Evolutionary conservation across 768 basidiomycete species (phyloP).

Genomic region (Xerocomus brunneocitrinus): DNA sequence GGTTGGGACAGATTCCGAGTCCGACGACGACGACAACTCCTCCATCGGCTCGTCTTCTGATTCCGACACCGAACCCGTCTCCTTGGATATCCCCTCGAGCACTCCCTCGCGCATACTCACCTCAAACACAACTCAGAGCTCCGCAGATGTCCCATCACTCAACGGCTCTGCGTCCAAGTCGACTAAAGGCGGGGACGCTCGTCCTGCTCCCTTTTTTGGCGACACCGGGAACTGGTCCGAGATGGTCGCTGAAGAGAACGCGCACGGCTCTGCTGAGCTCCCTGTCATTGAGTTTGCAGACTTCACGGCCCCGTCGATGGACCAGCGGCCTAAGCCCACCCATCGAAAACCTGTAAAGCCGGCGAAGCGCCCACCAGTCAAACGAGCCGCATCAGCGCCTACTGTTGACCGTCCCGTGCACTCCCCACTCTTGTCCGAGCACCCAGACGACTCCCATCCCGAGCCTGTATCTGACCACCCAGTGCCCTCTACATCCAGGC

Average conservation of each 20-base stretch:
- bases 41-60: constrained; percentile 58
- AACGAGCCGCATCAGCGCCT: constrained; percentile 33
- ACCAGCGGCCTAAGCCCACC: constrained; percentile 31
- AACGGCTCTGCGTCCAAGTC: constrained; percentile 22
- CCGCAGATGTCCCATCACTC: constrained; percentile 37
- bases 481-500: constrained; percentile 39
- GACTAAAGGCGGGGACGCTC: constrained; percentile 28
- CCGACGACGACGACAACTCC: constrained; percentile 56
- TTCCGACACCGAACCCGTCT: constrained; percentile 66
- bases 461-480: constrained; percentile 29
- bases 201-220: constrained; percentile 49
- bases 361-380: constrained; percentile 33
- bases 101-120: constrained; percentile 53
- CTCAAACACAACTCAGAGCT: constrained; percentile 65
- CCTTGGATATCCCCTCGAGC: constrained; percentile 54
- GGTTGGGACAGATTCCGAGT: constrained; percentile 64
- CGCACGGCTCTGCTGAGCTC: constrained; percentile 59
- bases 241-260: constrained; percentile 72
- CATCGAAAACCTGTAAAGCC: constrained; percentile 42
- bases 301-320: constrained; percentile 32
- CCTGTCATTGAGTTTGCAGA: constrained; percentile 83
- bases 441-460: constrained; percentile 11
- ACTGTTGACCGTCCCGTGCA: constrained; percentile 25
- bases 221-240: constrained; percentile 68
- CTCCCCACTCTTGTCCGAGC: constrained; percentile 11